Evolutionary conservation across 1,284 basidiomycete species (phyloP).

Genomic region (Fomitopsis pinicola): DNA sequence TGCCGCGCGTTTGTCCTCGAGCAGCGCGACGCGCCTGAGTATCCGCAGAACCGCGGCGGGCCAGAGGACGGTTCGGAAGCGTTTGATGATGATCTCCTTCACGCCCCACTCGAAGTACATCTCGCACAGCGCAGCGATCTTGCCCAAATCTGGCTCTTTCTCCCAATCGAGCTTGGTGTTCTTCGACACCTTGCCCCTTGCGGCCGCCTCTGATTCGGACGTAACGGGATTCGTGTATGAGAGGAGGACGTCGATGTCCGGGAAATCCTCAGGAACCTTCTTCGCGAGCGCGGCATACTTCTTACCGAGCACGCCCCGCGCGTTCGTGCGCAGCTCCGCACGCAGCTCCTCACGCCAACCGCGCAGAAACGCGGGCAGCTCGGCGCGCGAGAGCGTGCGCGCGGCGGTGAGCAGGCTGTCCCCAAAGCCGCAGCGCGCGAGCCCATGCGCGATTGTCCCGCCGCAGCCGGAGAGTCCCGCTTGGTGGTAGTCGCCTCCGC

Average conservation of each 20-base stretch:
- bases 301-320: constrained; percentile 52
- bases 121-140: constrained; percentile 75
- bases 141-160: constrained; percentile 67
- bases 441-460: constrained; percentile 55
- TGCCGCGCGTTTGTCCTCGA: constrained; percentile 31
- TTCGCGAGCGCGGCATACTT: constrained; percentile 61
- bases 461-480: constrained; percentile 65
- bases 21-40: constrained; percentile 52
- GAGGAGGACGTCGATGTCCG: constrained; percentile 61
- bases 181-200: constrained; percentile 37
- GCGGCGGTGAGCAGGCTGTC: constrained; percentile 63
- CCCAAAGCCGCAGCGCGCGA: constrained; percentile 70
- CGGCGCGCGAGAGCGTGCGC: constrained; percentile 39
- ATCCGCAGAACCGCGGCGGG: constrained; percentile 61
- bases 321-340: constrained; percentile 70
- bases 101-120: constrained; percentile 89
- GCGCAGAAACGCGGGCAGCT: constrained; percentile 51
- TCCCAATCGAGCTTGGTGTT: constrained; percentile 40
- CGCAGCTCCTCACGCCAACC: constrained; percentile 63
- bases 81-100: constrained; percentile 70
- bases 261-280: constrained; percentile 59
- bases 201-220: constrained; percentile 37
- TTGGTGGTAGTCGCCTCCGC: constrained; percentile 88
- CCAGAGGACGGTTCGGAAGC: constrained; percentile 77
- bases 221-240: constrained; percentile 77